Percentiles rank a stretch among this genome's conserved stretches.
These are phyloP conservation scores for Populus hybrid DNA, from an alignment of 441 rosid genomes.

Conservation along the genomic window DNA sequence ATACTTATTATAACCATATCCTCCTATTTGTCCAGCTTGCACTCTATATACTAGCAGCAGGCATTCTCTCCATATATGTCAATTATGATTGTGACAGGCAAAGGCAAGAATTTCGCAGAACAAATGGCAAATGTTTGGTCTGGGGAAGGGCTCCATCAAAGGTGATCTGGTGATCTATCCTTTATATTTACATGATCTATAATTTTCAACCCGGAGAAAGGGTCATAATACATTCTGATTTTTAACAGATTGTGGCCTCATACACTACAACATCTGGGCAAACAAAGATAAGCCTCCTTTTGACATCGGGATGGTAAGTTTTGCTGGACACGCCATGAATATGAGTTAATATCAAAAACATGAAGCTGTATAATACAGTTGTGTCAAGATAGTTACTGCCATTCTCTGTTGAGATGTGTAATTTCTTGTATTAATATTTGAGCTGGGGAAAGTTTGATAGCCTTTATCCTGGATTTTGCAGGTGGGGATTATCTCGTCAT, in stretches of 20 bases:
- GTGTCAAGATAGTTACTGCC: neutral
- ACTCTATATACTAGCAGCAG: slow-evolving; percentile 70
- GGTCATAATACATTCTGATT: slow-evolving; percentile 20
- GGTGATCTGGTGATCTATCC: slow-evolving; percentile 37
- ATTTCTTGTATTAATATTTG: neutral
- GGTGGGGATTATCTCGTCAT: slow-evolving; percentile 98
- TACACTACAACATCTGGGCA: slow-evolving; percentile 77
- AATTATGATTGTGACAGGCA: slow-evolving; percentile 98
- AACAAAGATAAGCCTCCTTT: slow-evolving; percentile 86
- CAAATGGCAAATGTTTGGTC: slow-evolving; percentile 78
- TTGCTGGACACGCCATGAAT: neutral
- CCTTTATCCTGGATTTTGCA: slow-evolving; percentile 25
- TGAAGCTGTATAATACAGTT: too few species aligned
- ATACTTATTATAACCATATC: slow-evolving; percentile 22
- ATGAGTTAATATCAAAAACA: neutral
- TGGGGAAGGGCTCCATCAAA: slow-evolving; percentile 98
- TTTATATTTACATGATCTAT: neutral
- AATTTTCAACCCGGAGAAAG: neutral
- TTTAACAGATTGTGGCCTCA: slow-evolving; percentile 65
- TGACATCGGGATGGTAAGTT: slow-evolving; percentile 92
- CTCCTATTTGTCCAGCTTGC: slow-evolving; percentile 65
- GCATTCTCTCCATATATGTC: slow-evolving; percentile 84
- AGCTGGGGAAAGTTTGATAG: slow-evolving; percentile 3
- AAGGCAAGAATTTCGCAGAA: slow-evolving; percentile 94
- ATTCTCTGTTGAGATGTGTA: neutral